phyloP scores from a whole-genome alignment of 129 eudicot species.

The Mikania micrantha region DNA sequence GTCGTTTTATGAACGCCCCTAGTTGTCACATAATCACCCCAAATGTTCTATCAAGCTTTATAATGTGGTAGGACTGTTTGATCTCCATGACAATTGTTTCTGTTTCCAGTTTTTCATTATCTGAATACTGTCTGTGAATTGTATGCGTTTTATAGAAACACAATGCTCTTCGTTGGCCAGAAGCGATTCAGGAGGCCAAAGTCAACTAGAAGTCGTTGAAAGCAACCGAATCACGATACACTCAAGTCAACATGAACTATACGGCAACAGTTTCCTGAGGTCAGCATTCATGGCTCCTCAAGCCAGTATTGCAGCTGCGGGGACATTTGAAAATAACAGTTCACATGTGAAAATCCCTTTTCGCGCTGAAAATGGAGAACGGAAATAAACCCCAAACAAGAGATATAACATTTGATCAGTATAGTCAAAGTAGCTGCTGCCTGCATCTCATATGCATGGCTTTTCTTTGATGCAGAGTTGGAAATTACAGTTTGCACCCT shows the following conservation, averaged over 20 bases:
- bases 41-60: neutral
- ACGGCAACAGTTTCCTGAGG: constrained; percentile 36
- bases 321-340: constrained; percentile 30
- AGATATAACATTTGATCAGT: constrained; percentile 11
- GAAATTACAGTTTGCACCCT: constrained; percentile 14
- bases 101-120: neutral
- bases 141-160: constrained; percentile 38
- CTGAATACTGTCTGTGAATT: too few relatives aligned
- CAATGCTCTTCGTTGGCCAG: constrained; percentile 62
- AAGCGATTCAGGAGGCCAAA: constrained; percentile 39
- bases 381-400: constrained; percentile 31
- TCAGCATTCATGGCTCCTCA: constrained; percentile 12
- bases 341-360: constrained; percentile 27
- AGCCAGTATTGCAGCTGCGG: neutral
- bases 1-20: too few relatives aligned
- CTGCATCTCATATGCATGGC: constrained; percentile 12
- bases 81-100: neutral
- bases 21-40: neutral
- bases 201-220: constrained; percentile 21
- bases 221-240: constrained; percentile 11
- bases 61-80: neutral
- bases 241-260: constrained; percentile 18
- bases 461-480: constrained; percentile 33
- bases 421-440: constrained; percentile 16
- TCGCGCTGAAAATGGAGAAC: constrained; percentile 47